phyloP scores from a whole-genome alignment of 495 filamentous ascomycete genomes.

The Penicillium mononematosum region DNA sequence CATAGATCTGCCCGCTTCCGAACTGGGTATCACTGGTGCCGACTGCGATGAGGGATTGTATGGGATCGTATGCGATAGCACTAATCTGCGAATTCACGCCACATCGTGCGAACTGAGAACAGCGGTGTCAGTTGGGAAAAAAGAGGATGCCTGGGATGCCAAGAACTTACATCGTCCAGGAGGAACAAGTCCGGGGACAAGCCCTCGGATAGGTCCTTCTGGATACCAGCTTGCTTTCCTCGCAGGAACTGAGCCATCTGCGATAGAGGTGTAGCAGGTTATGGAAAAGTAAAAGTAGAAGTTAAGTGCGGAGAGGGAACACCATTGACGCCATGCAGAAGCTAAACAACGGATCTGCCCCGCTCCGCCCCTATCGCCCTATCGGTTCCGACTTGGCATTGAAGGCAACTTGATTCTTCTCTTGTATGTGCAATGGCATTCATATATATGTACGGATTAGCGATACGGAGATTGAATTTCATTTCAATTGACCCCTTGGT shows the following conservation, averaged over 20 bases:
- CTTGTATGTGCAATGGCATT: not conserved
- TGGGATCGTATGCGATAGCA: conserved; percentile 82
- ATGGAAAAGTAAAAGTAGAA: conserved; percentile 12
- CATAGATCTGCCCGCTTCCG: conserved; percentile 78
- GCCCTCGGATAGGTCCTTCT: conserved; percentile 82
- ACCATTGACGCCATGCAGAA: conserved; percentile 31
- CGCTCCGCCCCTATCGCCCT: conserved; percentile 24
- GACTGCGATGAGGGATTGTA: conserved; percentile 91
- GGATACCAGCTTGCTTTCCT: conserved; percentile 89
- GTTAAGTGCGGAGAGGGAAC: conserved; percentile 20
- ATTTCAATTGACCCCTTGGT: not conserved
- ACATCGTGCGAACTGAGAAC: conserved; percentile 65
- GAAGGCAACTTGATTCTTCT: not conserved
- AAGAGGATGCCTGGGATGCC: conserved; percentile 31
- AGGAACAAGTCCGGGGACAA: conserved; percentile 71
- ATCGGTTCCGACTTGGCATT: not conserved
- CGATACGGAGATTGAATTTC: not conserved
- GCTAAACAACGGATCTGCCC: conserved; percentile 32
- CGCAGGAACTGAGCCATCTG: conserved; percentile 81
- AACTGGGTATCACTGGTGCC: conserved; percentile 81
- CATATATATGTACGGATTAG: too few relatives aligned
- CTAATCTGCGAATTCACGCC: conserved; percentile 87
- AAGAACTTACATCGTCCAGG: conserved; percentile 69
- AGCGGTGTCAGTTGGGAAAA: conserved; percentile 25
- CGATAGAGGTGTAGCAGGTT: conserved; percentile 7